Evolutionary conservation across 192 early-diverging fungal species (phyloP).

Genomic region (Borealophlyctis nickersoniae): DNA sequence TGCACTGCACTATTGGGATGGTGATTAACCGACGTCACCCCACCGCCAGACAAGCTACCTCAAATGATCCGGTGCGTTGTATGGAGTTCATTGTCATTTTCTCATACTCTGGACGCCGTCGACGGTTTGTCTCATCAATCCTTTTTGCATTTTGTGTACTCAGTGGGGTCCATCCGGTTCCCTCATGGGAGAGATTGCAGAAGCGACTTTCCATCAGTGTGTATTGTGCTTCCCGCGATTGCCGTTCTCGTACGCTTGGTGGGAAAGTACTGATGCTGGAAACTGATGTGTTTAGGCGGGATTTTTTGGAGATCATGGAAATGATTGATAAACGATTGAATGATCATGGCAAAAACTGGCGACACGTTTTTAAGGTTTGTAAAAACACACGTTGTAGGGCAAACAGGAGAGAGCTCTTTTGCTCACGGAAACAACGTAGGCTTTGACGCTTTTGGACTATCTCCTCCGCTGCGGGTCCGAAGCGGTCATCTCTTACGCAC

Average conservation of each 20-base stretch:
- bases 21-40: constrained; percentile 4
- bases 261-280: constrained; percentile 1
- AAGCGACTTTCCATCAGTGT: constrained; percentile 82
- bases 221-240: constrained; percentile 23
- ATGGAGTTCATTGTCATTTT: constrained; percentile 5
- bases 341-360: constrained; percentile 97
- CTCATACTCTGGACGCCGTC: neutral
- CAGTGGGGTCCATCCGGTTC: constrained; percentile 68
- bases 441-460: constrained; percentile 81
- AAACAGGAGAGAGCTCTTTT: neutral
- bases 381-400: neutral
- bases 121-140: constrained; percentile 5
- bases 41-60: constrained; percentile 44
- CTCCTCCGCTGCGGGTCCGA: constrained; percentile 83
- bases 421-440: constrained; percentile 39
- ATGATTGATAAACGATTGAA: constrained; percentile 97
- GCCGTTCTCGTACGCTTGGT: neutral
- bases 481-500: constrained; percentile 78
- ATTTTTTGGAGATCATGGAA: constrained; percentile 96
- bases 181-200: constrained; percentile 83
- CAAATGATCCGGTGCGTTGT: constrained; percentile 47
- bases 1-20: neutral
- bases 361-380: constrained; percentile 93
- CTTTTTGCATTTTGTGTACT: neutral
- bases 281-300: constrained; percentile 52